Conservation (phyloP, 2,329 filamentous ascomycete species). For the Penicillium sclerotigenum region DNA sequence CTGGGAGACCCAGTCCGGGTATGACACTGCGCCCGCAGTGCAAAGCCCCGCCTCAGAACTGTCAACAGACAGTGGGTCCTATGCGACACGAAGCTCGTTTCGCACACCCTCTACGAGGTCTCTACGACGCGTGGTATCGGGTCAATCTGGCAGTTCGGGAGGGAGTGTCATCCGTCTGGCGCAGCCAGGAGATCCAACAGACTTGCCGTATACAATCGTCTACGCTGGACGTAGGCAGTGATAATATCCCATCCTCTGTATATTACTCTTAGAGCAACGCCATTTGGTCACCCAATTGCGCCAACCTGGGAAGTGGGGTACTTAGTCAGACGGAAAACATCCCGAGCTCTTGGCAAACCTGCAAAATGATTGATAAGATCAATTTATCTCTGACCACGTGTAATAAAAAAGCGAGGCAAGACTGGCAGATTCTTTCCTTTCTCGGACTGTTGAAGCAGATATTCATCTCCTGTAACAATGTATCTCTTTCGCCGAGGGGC, state of each 20-base stretch:
- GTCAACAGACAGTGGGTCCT: slow-evolving; percentile 18
- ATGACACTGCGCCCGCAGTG: slow-evolving; percentile 26
- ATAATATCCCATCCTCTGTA: slow-evolving; percentile 7
- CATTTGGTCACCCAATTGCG: slow-evolving; percentile 16
- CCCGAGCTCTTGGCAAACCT: slow-evolving; percentile 23
- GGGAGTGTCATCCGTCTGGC: slow-evolving; percentile 42
- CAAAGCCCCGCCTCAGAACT: slow-evolving; percentile 21
- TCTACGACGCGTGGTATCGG: slow-evolving; percentile 33
- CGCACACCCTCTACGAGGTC: slow-evolving; percentile 39
- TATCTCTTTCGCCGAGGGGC: slow-evolving; percentile 36
- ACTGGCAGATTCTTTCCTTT: not conserved
- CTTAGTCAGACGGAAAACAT: slow-evolving; percentile 24
- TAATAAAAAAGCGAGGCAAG: slow-evolving; percentile 4
- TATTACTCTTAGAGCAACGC: slow-evolving; percentile 12
- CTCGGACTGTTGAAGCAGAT: not conserved
- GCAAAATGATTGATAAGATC: slow-evolving; percentile 37
- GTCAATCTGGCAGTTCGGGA: slow-evolving; percentile 33
- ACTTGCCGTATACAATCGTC: slow-evolving; percentile 37
- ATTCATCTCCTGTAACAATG: slow-evolving; percentile 22
- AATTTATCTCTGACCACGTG: slow-evolving; percentile 4
- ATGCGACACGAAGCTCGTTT: slow-evolving; percentile 8
- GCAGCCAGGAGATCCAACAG: slow-evolving; percentile 28
- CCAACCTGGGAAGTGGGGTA: slow-evolving; percentile 7
- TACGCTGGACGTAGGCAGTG: slow-evolving; percentile 17
- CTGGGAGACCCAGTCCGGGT: slow-evolving; percentile 31